Evolutionary conservation across 768 basidiomycete species (phyloP).

Genomic region (Lentinus tigrinus): DNA sequence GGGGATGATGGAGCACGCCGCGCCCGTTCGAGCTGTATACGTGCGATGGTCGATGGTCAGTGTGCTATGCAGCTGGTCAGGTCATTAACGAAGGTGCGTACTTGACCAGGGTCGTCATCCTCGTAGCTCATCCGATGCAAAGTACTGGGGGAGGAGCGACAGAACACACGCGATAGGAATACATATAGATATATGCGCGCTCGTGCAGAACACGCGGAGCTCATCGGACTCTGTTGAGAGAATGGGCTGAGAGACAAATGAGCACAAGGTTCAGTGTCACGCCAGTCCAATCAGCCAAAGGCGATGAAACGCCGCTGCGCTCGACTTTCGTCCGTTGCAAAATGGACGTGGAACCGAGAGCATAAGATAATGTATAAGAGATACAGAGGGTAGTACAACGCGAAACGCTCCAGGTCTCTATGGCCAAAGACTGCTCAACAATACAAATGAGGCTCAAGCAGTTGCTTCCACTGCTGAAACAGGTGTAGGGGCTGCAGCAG

Average conservation of each 20-base stretch:
- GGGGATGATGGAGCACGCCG: background rate
- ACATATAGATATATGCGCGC: conserved; percentile 6
- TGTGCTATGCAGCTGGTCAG: no score
- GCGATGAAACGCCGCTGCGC: no score
- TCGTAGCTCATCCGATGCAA: background rate
- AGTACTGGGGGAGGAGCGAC: background rate
- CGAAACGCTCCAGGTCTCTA: background rate
- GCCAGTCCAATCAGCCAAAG: background rate
- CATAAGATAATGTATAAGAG: conserved; percentile 5
- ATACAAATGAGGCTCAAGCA: background rate
- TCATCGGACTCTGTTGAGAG: conserved; percentile 10
- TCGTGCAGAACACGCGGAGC: conserved; percentile 6
- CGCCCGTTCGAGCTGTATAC: background rate
- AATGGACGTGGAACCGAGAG: background rate
- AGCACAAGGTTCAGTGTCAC: background rate
- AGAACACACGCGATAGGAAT: background rate
- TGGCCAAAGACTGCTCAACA: no score
- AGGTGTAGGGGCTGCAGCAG: background rate
- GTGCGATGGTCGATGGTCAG: background rate
- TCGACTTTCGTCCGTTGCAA: no score
- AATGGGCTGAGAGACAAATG: conserved; percentile 6
- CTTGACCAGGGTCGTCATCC: conserved; percentile 1
- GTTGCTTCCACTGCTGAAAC: conserved; percentile 8
- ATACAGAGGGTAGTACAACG: conserved; percentile 9
- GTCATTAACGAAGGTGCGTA: background rate